Evolutionary conservation across 306 rosid species (phyloP).

Genomic region (Alnus glutinosa): DNA sequence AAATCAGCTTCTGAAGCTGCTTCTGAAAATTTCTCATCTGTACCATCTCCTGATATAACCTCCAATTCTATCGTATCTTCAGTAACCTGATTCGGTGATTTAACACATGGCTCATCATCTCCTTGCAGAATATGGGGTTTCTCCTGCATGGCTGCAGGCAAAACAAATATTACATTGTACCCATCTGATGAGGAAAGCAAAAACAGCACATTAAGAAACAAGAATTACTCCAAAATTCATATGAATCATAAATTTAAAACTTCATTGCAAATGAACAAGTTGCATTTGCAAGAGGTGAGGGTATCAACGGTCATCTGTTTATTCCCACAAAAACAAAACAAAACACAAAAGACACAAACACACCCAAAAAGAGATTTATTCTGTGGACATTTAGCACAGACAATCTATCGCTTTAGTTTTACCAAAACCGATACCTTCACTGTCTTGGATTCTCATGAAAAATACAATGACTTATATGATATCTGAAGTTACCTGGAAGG

Average conservation of each 20-base stretch:
- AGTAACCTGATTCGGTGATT: slow-evolving; percentile 35
- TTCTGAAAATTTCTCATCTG: slow-evolving; percentile 37
- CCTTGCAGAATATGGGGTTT: slow-evolving; percentile 36
- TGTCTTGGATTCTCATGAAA: slow-evolving; percentile 5
- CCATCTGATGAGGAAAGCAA: slow-evolving; percentile 19
- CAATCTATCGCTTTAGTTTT: background rate
- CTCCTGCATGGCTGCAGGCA: slow-evolving; percentile 46
- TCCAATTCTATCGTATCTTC: slow-evolving; percentile 41
- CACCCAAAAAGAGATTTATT: background rate
- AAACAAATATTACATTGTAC: slow-evolving; percentile 21
- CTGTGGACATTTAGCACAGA: background rate
- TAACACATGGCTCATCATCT: slow-evolving; percentile 21
- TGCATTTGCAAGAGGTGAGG: background rate
- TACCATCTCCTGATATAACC: slow-evolving; percentile 40
- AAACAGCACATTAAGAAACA: slow-evolving; percentile 4
- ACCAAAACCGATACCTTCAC: background rate
- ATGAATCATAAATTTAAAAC: slow-evolving; percentile 4
- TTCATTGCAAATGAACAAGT: background rate
- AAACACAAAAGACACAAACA: background rate
- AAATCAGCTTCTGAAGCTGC: slow-evolving; percentile 53
- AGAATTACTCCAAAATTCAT: slow-evolving; percentile 15
- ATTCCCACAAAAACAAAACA: background rate
- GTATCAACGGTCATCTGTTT: background rate
- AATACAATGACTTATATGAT: slow-evolving; percentile 3
- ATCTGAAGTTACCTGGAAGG: slow-evolving; percentile 63